phyloP scores from a whole-genome alignment of 768 basidiomycete species.

The Tulasnella sp. region DNA sequence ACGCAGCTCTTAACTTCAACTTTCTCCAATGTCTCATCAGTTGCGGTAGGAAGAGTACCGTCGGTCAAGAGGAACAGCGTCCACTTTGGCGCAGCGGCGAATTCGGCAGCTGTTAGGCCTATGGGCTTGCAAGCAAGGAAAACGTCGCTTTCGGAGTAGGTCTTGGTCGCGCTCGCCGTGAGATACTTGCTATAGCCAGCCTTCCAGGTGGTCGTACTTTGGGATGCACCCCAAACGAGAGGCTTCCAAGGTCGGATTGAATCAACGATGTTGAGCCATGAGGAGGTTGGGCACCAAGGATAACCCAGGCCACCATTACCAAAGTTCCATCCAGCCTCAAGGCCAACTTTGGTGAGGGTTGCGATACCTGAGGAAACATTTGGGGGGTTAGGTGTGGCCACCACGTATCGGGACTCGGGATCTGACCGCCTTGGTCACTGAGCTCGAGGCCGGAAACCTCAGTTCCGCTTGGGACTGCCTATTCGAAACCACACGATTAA shows the following conservation, averaged over 20 bases:
- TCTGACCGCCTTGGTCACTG: too few species aligned
- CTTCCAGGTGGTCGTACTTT: background rate
- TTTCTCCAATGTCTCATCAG: background rate
- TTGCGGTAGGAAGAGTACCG: background rate
- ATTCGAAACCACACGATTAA: too few species aligned
- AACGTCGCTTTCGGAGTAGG: background rate
- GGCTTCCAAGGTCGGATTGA: background rate
- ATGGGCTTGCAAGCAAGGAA: background rate
- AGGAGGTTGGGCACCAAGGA: constrained; percentile 11
- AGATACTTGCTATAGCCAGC: background rate
- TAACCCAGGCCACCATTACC: constrained; percentile 18
- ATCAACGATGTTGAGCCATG: constrained; percentile 13
- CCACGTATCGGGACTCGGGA: too few species aligned
- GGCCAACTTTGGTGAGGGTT: background rate
- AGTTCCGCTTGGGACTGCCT: too few species aligned
- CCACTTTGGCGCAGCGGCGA: background rate
- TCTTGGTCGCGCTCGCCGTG: background rate
- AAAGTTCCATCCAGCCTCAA: constrained; percentile 16
- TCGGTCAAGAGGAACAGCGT: background rate
- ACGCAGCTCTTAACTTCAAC: background rate
- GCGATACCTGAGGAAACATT: background rate
- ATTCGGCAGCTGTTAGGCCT: background rate
- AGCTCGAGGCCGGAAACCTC: too few species aligned
- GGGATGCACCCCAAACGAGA: background rate
- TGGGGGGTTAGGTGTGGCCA: too few species aligned